phyloP scores from a whole-genome alignment of 2,329 filamentous ascomycete species.

The Pezicula rhizophila region DNA sequence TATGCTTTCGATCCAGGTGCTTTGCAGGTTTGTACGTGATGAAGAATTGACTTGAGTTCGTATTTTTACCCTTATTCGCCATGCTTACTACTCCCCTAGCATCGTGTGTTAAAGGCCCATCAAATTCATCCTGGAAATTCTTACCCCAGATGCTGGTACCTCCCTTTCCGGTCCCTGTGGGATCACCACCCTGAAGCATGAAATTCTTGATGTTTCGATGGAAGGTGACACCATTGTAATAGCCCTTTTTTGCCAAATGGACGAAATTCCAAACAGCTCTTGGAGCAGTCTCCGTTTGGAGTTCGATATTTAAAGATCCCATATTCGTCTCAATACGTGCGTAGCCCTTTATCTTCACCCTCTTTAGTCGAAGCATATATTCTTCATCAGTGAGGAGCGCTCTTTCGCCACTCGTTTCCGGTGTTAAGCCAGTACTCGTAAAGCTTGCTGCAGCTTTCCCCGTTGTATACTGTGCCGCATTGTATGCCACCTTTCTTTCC shows the following conservation, averaged over 20 bases:
- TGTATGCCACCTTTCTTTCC: conserved; percentile 63
- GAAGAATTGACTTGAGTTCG: conserved; percentile 93
- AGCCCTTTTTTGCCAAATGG: conserved; percentile 78
- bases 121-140: conserved; percentile 89
- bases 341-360: conserved; percentile 86
- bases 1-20: conserved; percentile 92
- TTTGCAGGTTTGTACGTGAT: conserved; percentile 79
- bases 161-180: conserved; percentile 85
- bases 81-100: conserved; percentile 77
- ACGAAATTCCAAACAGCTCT: conserved; percentile 97
- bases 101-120: conserved; percentile 81
- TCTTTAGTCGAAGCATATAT: conserved; percentile 87
- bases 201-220: conserved; percentile 94
- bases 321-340: conserved; percentile 81
- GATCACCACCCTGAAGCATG: conserved; percentile 97
- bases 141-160: conserved; percentile 90
- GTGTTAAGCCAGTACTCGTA: conserved; percentile 89
- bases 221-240: conserved; percentile 79
- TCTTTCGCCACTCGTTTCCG: conserved; percentile 80
- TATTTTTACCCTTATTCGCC: conserved; percentile 99
- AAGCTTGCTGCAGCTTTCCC: conserved; percentile 89
- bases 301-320: conserved; percentile 80
- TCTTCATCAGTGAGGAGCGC: conserved; percentile 89
- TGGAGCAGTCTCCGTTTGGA: conserved; percentile 86
- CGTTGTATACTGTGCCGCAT: conserved; percentile 85